phyloP scores from a whole-genome alignment of 2,329 filamentous ascomycete genomes.

The Neodidymelliopsis sp. region DNA sequence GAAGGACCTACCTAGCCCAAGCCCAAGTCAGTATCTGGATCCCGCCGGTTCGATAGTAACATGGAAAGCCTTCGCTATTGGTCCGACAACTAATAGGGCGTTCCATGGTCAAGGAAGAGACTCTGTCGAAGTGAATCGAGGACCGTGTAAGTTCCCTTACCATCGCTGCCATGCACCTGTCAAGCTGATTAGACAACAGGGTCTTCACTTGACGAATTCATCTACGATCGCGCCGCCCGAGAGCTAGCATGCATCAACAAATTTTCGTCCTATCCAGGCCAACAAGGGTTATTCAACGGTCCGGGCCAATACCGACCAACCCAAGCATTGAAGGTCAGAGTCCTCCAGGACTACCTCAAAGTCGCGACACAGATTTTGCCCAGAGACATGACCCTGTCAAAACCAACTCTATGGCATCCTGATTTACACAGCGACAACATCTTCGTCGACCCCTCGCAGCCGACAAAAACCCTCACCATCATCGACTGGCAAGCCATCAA shows the following conservation, averaged over 20 bases:
- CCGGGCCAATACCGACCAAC: conserved; percentile 35
- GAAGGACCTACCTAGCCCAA: conserved; percentile 19
- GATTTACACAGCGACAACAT: conserved; percentile 46
- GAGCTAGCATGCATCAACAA: conserved; percentile 28
- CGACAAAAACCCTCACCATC: conserved; percentile 39
- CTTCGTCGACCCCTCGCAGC: conserved; percentile 40
- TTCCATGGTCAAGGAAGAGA: conserved; percentile 28
- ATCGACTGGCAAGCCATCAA: conserved; percentile 47
- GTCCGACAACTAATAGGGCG: conserved; percentile 25
- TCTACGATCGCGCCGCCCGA: conserved; percentile 22
- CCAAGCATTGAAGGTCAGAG: conserved; percentile 31
- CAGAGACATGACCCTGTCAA: conserved; percentile 24
- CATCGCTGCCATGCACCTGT: conserved; percentile 14
- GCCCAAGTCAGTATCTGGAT: conserved; percentile 20
- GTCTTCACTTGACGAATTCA: conserved; percentile 24
- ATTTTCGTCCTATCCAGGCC: conserved; percentile 22
- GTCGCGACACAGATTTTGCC: conserved; percentile 33
- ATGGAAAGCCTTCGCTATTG: conserved; percentile 20
- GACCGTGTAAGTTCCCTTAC: conserved; percentile 25
- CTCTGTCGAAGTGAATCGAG: conserved; percentile 23
- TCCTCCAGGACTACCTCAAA: conserved; percentile 37
- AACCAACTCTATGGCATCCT: conserved; percentile 40
- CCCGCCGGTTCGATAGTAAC: conserved; percentile 16
- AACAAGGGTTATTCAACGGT: conserved; percentile 30
- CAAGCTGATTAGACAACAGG: conserved; percentile 25